These are phyloP conservation scores for Rhizoctonia solani DNA, from an alignment of 1,284 basidiomycete species.

Conservation along the genomic window DNA sequence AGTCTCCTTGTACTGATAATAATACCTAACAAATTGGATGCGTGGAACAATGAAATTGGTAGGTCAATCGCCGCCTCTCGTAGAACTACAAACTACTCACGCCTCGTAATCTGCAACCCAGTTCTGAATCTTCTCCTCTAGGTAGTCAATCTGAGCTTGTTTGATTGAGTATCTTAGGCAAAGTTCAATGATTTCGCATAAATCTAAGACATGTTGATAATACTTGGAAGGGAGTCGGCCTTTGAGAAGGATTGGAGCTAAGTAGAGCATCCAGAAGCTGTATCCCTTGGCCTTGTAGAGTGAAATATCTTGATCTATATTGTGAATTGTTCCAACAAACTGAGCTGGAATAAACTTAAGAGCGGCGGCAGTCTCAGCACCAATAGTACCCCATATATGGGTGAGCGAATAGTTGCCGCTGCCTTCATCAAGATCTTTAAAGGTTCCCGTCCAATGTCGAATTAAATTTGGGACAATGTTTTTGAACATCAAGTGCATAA, in stretches of 20 bases:
- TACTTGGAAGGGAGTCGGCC: conserved; percentile 45
- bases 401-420: not conserved
- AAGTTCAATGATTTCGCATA: conserved; percentile 39
- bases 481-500: conserved; percentile 5
- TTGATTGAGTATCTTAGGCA: conserved; percentile 44
- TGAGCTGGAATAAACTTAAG: conserved; percentile 50
- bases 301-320: conserved; percentile 42
- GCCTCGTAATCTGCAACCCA: not conserved
- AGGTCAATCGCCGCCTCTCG: too few relatives aligned
- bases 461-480: not conserved
- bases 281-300: conserved; percentile 44
- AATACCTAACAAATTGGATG: conserved; percentile 43
- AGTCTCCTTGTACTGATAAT: conserved; percentile 47
- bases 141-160: conserved; percentile 47
- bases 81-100: too few relatives aligned
- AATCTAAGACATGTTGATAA: conserved; percentile 51
- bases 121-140: conserved; percentile 49
- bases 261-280: conserved; percentile 49
- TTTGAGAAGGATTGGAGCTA: conserved; percentile 50
- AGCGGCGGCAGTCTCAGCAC: conserved; percentile 44
- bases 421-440: not conserved
- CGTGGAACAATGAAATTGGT: not conserved
- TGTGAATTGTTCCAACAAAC: conserved; percentile 47
- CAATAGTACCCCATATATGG: conserved; percentile 50
- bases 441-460: conserved; percentile 1